Conservation (phyloP, 2,329 filamentous ascomycete genomes). For the Parafenestella ontariensis region DNA sequence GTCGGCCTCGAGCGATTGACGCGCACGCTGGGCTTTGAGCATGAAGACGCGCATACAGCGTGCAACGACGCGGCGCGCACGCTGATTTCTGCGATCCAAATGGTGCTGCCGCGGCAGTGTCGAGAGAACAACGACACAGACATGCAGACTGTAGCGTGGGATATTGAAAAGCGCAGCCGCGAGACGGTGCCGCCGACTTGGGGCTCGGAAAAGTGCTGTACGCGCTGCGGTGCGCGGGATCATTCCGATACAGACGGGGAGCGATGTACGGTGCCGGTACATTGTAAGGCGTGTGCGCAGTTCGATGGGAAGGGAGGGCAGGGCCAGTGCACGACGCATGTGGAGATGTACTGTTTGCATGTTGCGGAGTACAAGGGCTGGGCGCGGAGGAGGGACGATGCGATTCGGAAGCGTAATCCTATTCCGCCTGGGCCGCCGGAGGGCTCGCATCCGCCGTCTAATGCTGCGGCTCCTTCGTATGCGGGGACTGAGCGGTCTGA, state of each 20-base stretch:
- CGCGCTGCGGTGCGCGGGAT: constrained; percentile 17
- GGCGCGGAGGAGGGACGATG: background rate
- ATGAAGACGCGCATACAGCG: constrained; percentile 25
- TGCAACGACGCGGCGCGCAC: constrained; percentile 30
- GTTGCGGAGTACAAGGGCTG: constrained; percentile 5
- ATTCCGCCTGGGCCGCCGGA: constrained; percentile 7
- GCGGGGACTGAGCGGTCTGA: background rate
- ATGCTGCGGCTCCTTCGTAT: background rate
- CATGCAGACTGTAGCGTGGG: constrained; percentile 13
- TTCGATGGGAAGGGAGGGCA: background rate
- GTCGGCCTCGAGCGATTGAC: constrained; percentile 18
- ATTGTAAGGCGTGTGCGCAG: constrained; percentile 11
- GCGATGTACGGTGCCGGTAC: constrained; percentile 1
- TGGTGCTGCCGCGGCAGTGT: constrained; percentile 7
- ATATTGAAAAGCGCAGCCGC: constrained; percentile 9
- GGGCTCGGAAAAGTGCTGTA: constrained; percentile 15
- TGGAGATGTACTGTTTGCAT: constrained; percentile 5
- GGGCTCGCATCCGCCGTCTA: constrained; percentile 4
- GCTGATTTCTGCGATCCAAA: constrained; percentile 22
- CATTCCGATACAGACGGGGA: constrained; percentile 5
- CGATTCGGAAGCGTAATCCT: background rate
- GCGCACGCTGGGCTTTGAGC: constrained; percentile 11
- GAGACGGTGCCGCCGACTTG: background rate
- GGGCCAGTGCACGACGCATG: background rate
- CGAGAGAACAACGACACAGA: background rate